Conservation (phyloP, 768 basidiomycete species). For the Tubosaeta sp. region DNA sequence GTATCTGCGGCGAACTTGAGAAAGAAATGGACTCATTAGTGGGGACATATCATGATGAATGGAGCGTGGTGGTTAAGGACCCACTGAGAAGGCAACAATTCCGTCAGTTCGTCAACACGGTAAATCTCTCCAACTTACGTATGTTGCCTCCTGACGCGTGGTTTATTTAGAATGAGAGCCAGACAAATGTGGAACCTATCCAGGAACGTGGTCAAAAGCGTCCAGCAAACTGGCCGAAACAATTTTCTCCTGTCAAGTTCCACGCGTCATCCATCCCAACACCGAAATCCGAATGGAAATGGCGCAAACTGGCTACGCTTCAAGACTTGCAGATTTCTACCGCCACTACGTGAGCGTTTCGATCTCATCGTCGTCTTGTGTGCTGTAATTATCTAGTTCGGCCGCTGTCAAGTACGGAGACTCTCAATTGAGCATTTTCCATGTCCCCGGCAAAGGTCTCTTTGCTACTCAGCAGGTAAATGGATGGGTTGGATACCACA, state of each 20-base stretch:
- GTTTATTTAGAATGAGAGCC: not conserved
- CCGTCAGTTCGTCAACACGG: slow-evolving; percentile 65
- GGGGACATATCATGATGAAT: slow-evolving; percentile 64
- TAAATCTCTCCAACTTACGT: slow-evolving; percentile 11
- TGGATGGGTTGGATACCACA: not conserved
- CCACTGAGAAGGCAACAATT: slow-evolving; percentile 47
- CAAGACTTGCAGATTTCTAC: slow-evolving; percentile 46
- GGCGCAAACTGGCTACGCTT: slow-evolving; percentile 46
- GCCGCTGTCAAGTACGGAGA: slow-evolving; percentile 59
- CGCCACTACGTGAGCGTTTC: slow-evolving; percentile 41
- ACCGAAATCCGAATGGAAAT: slow-evolving; percentile 52
- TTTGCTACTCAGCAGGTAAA: slow-evolving; percentile 68
- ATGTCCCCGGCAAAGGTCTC: slow-evolving; percentile 52
- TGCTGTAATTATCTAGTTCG: slow-evolving; percentile 23
- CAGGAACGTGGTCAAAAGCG: slow-evolving; percentile 58
- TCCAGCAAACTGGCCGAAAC: slow-evolving; percentile 67
- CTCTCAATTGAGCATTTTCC: slow-evolving; percentile 65
- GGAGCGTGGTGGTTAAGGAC: slow-evolving; percentile 59
- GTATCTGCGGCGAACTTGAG: slow-evolving; percentile 68
- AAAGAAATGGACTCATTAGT: slow-evolving; percentile 61
- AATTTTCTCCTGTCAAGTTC: slow-evolving; percentile 46
- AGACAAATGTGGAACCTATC: slow-evolving; percentile 40
- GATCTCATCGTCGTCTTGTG: not conserved
- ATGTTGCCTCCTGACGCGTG: not conserved
- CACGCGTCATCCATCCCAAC: slow-evolving; percentile 34